phyloP scores from a whole-genome alignment of 2,329 filamentous ascomycete genomes.

The Trichoderma lentiforme region DNA sequence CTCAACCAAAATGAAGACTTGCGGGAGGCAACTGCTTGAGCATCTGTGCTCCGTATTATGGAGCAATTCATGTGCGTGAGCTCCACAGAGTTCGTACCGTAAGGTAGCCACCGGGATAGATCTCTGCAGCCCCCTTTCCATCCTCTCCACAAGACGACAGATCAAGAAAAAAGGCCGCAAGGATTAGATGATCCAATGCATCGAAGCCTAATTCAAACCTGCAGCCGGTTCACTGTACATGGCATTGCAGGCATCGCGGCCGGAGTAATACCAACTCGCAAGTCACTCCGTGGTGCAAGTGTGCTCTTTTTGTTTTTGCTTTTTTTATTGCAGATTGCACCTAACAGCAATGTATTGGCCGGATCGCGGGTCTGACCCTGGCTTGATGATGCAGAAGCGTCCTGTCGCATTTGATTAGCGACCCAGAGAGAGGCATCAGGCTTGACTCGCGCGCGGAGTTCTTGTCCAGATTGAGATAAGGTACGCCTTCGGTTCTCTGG shows the following conservation, averaged over 20 bases:
- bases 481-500: slow-evolving; percentile 3
- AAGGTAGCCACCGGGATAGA: neutral
- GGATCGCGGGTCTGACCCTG: neutral
- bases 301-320: neutral
- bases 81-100: slow-evolving; percentile 9
- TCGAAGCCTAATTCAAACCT: neutral
- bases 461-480: slow-evolving; percentile 14
- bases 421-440: neutral
- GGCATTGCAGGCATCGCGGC: neutral
- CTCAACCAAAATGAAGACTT: slow-evolving; percentile 6
- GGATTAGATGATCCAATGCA: neutral
- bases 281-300: neutral
- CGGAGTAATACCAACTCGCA: neutral
- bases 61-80: slow-evolving; percentile 1
- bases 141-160: neutral
- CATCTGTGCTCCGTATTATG: neutral
- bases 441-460: slow-evolving; percentile 17
- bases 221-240: neutral
- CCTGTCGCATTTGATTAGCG: slow-evolving; percentile 15
- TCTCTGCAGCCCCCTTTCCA: slow-evolving; percentile 12
- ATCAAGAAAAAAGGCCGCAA: neutral
- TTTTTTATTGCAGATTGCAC: neutral
- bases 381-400: slow-evolving; percentile 8
- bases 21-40: neutral
- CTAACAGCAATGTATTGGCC: neutral